These are phyloP conservation scores for Hanseniaspora mollemarum DNA, from an alignment of 805 yeast species.

Conservation along the genomic window DNA sequence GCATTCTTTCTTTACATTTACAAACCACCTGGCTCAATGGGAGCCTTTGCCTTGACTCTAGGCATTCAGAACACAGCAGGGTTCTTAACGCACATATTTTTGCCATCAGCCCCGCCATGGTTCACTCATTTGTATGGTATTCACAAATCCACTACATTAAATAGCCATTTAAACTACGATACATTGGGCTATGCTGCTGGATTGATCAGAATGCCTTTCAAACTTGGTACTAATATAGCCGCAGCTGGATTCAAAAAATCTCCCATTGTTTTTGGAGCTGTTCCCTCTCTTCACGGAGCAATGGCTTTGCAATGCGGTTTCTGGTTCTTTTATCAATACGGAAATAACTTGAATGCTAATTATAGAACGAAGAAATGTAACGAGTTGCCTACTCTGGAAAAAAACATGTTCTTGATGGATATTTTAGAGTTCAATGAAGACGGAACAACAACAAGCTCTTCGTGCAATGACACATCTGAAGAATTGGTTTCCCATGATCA, in stretches of 20 bases:
- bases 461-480: not conserved
- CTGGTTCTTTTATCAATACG: conserved; percentile 32
- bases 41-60: conserved; percentile 41
- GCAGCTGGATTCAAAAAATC: conserved; percentile 53
- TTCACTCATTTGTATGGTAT: conserved; percentile 52
- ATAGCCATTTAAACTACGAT: conserved; percentile 40
- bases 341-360: not conserved
- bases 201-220: conserved; percentile 50
- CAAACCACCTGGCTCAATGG: conserved; percentile 53
- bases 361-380: not conserved
- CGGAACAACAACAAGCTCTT: not conserved
- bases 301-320: conserved; percentile 45
- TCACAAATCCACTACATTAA: conserved; percentile 20
- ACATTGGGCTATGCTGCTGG: conserved; percentile 67
- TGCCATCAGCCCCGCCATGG: conserved; percentile 72
- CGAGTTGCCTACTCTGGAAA: not conserved
- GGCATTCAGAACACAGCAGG: conserved; percentile 54
- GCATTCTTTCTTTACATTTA: conserved; percentile 53
- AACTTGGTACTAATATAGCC: conserved; percentile 49
- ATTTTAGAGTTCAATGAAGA: not conserved
- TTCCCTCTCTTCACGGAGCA: conserved; percentile 54
- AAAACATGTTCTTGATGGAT: conserved; percentile 2
- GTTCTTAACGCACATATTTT: conserved; percentile 45
- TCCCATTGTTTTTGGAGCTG: conserved; percentile 60
- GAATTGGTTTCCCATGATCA: not conserved